Evolutionary conservation across 2,329 filamentous ascomycete genomes (phyloP).

Genomic region (Sporothrix brasiliensis): DNA sequence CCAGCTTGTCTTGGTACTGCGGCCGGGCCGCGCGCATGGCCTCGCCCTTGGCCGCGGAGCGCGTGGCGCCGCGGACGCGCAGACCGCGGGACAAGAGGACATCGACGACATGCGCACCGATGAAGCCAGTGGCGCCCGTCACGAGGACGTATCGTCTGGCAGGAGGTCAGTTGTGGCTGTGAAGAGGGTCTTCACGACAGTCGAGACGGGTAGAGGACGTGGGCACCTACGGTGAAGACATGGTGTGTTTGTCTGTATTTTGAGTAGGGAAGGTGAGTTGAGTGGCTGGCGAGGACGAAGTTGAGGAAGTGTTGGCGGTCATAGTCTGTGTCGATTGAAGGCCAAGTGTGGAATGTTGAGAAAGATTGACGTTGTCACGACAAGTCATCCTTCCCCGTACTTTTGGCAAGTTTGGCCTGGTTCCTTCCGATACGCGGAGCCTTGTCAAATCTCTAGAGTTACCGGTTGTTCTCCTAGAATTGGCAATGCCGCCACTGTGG

Average conservation of each 20-base stretch:
- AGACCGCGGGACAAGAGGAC: constrained; percentile 41
- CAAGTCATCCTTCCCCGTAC: too few species aligned
- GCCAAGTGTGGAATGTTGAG: background rate
- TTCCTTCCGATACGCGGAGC: constrained; percentile 5
- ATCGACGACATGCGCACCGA: constrained; percentile 45
- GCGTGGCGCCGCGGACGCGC: constrained; percentile 40
- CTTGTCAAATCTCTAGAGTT: background rate
- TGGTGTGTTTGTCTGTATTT: background rate
- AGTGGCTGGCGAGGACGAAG: too few species aligned
- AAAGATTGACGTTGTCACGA: background rate
- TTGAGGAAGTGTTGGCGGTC: too few species aligned
- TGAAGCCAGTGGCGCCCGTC: constrained; percentile 40
- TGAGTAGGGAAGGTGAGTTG: background rate
- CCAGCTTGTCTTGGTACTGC: constrained; percentile 42
- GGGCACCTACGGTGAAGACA: constrained; percentile 12
- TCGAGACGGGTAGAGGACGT: background rate
- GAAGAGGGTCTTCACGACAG: background rate
- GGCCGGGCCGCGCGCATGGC: constrained; percentile 40
- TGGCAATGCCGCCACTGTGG: too few species aligned
- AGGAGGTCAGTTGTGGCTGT: background rate
- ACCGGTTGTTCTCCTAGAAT: too few species aligned
- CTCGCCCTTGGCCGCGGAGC: constrained; percentile 33
- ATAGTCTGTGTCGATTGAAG: too few species aligned
- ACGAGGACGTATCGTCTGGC: constrained; percentile 36
- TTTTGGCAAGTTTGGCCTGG: background rate